Evolutionary conservation across 805 yeast species (phyloP).

Genomic region (Kluyveromyces nonfermentans): DNA sequence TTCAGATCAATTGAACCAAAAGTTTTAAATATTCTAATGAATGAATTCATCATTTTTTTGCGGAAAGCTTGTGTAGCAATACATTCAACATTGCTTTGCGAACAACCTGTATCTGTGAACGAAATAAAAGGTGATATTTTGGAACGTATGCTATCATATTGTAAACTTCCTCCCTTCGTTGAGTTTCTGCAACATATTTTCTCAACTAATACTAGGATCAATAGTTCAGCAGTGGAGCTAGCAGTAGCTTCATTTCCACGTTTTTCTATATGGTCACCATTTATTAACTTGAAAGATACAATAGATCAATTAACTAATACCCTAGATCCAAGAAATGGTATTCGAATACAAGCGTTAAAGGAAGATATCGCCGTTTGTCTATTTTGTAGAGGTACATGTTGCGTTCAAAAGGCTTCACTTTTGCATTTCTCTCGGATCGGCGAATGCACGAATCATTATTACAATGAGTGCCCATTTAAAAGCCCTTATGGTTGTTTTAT

Average conservation of each 20-base stretch:
- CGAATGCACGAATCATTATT: constrained; percentile 67
- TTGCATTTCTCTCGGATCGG: constrained; percentile 48
- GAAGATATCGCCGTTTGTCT: constrained; percentile 79
- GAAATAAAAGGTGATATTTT: not conserved
- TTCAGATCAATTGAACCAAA: not conserved
- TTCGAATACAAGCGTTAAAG: constrained; percentile 30
- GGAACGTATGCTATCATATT: not conserved
- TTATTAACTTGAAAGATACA: not conserved
- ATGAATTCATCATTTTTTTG: not conserved
- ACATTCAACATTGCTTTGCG: not conserved
- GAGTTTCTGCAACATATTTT: not conserved
- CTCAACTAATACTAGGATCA: not conserved
- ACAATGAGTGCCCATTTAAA: constrained; percentile 41
- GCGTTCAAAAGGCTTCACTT: constrained; percentile 49
- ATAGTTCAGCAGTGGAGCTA: not conserved
- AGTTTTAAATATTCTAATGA: not conserved
- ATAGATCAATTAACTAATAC: not conserved
- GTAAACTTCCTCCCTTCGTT: not conserved
- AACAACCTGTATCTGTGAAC: not conserved
- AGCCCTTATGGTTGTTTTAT: constrained; percentile 22
- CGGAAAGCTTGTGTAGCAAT: constrained; percentile 1
- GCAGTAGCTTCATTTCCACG: not conserved
- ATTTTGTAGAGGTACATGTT: constrained; percentile 64
- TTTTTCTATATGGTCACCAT: not conserved
- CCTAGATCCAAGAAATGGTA: not conserved